Evolutionary conservation across 2,329 filamentous ascomycete species (phyloP).

Genomic region (Scorias spongiosa): DNA sequence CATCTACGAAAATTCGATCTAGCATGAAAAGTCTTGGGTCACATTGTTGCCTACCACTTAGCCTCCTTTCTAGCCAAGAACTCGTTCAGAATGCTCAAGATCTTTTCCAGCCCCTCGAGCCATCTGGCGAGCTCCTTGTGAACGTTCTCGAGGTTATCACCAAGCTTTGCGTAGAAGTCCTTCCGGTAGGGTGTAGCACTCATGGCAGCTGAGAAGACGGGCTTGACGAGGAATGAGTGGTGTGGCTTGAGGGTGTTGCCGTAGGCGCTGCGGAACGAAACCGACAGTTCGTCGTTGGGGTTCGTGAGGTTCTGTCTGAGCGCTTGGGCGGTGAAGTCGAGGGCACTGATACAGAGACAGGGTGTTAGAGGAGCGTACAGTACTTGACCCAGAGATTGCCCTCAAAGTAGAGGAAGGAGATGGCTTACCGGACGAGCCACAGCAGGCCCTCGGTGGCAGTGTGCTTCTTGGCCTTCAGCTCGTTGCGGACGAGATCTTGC

Average conservation of each 20-base stretch:
- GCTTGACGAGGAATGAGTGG: slow-evolving; percentile 81
- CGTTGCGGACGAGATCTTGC: slow-evolving; percentile 71
- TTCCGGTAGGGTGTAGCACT: slow-evolving; percentile 81
- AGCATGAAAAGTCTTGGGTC: too few relatives aligned
- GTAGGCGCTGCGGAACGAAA: slow-evolving; percentile 80
- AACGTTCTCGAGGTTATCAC: slow-evolving; percentile 48
- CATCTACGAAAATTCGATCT: too few relatives aligned
- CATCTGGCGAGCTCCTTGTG: slow-evolving; percentile 50
- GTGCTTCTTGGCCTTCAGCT: slow-evolving; percentile 82
- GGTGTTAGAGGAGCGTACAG: slow-evolving; percentile 1
- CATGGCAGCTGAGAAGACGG: slow-evolving; percentile 88
- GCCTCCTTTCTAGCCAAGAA: slow-evolving; percentile 42
- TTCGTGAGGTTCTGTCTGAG: slow-evolving; percentile 63
- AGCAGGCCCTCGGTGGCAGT: slow-evolving; percentile 75
- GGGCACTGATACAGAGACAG: slow-evolving; percentile 42
- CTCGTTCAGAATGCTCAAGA: slow-evolving; percentile 58
- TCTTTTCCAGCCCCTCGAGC: slow-evolving; percentile 61
- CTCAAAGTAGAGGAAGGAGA: slow-evolving; percentile 1
- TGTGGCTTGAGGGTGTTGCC: slow-evolving; percentile 75
- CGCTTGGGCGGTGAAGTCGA: slow-evolving; percentile 83
- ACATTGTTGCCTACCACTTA: slow-evolving; percentile 16
- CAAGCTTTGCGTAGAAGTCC: slow-evolving; percentile 84
- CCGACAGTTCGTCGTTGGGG: slow-evolving; percentile 56
- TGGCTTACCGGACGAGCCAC: slow-evolving; percentile 68
- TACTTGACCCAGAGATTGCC: background rate